Base-by-base conservation (phyloP, 129 eudicot species). In the Chrysanthemum lavandulifolium region DNA sequence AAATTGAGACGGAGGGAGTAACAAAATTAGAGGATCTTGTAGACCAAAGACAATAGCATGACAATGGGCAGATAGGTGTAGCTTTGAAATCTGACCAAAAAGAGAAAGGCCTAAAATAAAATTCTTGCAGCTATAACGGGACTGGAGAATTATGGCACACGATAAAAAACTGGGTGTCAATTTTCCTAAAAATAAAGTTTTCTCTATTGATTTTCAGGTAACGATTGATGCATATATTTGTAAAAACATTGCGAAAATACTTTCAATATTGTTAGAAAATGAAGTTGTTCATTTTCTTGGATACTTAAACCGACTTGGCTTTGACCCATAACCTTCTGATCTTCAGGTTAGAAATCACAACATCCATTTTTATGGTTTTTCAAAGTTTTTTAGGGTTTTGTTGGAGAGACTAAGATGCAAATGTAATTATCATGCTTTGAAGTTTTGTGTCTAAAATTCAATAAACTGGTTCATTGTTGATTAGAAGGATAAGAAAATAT, bases 301-400 rank as follows among this genome's bases (percentile, higher is more conserved):
- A 83, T 94, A 76, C 74, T 97, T 93, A 66, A 94, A 94, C 65
- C 86, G 99, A 10, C 92, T 94, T 63, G 99, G 97, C 4, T 94
- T 94, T 74, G 97, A 90, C 65, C 95, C 96, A 33, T 66, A 90
- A 78, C 93, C 97, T 56, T 83, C 81, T 53, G 81, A 90, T 51
- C 87, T 90, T 69, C 99, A 94, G 88, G 99, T 94, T 54, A 64
- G 67, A 68, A 33, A 5, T 33, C 40, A 33, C 40, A 33, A 64
- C n/a, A 21, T 13, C 48, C 45, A 76, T 58, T 69, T 56, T 50
- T 10, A 23, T 43, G 1, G 6, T 33, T 33, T 33, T 33, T 33
- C 40, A 29, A 29, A 29, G 4, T 4, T 29, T 29, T n/a, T 21
- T 53, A 57, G 29, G 14, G 60, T 31, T 48, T 67, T 61, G 53